phyloP scores from a whole-genome alignment of 2,329 filamentous ascomycete genomes.

The Neofusicoccum kwambonambiense region DNA sequence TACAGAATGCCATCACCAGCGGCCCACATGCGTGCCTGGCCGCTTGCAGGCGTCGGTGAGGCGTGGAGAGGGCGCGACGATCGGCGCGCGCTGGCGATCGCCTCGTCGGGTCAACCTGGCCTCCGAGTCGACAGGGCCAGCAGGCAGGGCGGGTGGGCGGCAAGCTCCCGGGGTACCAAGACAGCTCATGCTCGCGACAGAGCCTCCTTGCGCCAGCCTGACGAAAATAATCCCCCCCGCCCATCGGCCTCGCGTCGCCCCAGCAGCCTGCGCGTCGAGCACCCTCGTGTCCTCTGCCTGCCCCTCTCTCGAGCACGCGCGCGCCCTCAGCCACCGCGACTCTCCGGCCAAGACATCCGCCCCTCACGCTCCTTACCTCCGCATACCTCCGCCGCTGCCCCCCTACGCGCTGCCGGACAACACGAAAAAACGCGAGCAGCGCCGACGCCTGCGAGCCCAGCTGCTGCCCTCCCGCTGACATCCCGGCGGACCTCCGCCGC shows the following conservation, averaged over 20 bases:
- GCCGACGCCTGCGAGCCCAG: neutral
- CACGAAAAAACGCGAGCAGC: slow-evolving; percentile 2
- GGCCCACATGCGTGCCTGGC: neutral
- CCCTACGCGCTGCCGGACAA: slow-evolving; percentile 18
- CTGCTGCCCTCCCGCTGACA: slow-evolving; percentile 4
- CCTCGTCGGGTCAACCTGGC: slow-evolving; percentile 8
- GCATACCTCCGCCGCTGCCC: slow-evolving; percentile 23
- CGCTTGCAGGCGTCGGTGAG: neutral
- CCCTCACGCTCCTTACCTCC: slow-evolving; percentile 22
- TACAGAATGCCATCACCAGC: neutral
- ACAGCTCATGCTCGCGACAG: slow-evolving; percentile 13
- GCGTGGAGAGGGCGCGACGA: neutral
- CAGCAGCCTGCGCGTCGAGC: neutral
- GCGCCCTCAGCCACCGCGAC: neutral
- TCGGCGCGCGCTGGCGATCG: slow-evolving; percentile 5
- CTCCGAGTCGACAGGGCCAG: neutral
- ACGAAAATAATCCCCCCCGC: slow-evolving; percentile 12
- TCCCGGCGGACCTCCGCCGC: slow-evolving; percentile 12
- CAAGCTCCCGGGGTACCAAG: slow-evolving; percentile 13
- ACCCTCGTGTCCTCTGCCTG: neutral
- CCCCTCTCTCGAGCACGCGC: neutral
- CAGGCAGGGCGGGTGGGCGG: neutral
- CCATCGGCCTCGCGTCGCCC: slow-evolving; percentile 12
- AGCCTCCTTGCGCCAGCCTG: slow-evolving; percentile 15
- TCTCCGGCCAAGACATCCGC: slow-evolving; percentile 12